phyloP scores from a whole-genome alignment of 1,139 yeast species.

The Diutina mesorugosa region DNA sequence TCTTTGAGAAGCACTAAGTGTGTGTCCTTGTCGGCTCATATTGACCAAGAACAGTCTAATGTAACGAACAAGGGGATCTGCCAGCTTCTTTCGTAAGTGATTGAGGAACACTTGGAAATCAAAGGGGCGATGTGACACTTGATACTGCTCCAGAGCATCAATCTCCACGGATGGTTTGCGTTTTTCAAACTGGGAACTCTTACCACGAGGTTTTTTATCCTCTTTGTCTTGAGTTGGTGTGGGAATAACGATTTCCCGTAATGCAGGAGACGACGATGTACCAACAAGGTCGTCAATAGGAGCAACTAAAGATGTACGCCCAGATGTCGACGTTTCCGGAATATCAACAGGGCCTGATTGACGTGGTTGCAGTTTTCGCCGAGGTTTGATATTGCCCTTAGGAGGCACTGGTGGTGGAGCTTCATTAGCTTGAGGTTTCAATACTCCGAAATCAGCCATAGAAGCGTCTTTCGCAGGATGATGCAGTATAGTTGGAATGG shows the following conservation, averaged over 20 bases:
- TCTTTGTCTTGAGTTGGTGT: not conserved
- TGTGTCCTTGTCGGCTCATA: conserved; percentile 46
- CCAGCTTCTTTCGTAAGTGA: conserved; percentile 59
- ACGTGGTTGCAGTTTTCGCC: not conserved
- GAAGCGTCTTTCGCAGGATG: not conserved
- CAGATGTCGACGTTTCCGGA: not conserved
- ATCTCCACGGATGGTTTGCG: not conserved
- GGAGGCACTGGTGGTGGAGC: not conserved
- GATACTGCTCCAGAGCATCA: not conserved
- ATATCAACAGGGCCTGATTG: not conserved
- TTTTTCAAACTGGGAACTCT: not conserved
- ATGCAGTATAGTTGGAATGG: not conserved
- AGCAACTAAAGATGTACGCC: not conserved
- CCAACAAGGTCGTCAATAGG: not conserved
- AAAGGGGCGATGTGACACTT: conserved; percentile 17
- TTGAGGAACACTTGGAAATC: conserved; percentile 74
- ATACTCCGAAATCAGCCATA: not conserved
- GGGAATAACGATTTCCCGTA: not conserved
- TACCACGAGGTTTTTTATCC: not conserved
- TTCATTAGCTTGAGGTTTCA: not conserved
- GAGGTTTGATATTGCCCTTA: not conserved
- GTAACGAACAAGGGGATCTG: conserved; percentile 84
- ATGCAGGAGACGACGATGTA: not conserved
- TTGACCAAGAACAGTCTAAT: conserved; percentile 69
- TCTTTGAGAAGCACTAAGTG: conserved; percentile 69